Evolutionary conservation across 306 rosid genomes (phyloP).

Genomic region (Casuarina glauca): DNA sequence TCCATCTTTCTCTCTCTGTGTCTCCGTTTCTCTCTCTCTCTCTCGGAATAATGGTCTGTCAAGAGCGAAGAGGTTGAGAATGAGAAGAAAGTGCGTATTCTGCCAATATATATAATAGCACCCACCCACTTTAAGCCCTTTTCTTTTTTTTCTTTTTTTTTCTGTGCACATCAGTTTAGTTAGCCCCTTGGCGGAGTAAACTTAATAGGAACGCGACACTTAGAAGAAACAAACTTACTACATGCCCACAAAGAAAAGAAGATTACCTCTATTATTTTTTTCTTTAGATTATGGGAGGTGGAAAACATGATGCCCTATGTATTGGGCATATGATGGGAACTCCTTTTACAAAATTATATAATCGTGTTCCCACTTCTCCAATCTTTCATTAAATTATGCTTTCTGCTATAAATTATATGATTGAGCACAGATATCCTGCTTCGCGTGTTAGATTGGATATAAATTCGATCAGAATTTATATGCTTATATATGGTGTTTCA

Average conservation of each 20-base stretch:
- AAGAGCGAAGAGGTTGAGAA: slow-evolving; percentile 38
- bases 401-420: background rate
- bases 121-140: background rate
- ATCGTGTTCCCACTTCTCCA: background rate
- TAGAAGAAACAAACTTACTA: no score
- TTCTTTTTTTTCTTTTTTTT: background rate
- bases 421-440: slow-evolving; percentile 10
- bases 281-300: slow-evolving; percentile 8
- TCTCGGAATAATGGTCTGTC: slow-evolving; percentile 22
- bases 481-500: background rate
- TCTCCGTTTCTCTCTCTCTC: background rate
- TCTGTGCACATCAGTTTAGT: background rate
- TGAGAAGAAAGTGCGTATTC: slow-evolving; percentile 34
- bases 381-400: slow-evolving; percentile 5
- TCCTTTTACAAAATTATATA: background rate
- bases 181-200: slow-evolving; percentile 28
- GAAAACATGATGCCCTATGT: slow-evolving; percentile 15
- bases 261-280: no score
- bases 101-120: slow-evolving; percentile 21
- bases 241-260: no score
- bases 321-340: background rate
- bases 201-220: background rate
- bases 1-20: slow-evolving; percentile 44
- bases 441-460: background rate
- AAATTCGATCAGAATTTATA: background rate